Evolutionary conservation across 164 flowering plant species (phyloP).

Genomic region (Cinnamomum micranthum): DNA sequence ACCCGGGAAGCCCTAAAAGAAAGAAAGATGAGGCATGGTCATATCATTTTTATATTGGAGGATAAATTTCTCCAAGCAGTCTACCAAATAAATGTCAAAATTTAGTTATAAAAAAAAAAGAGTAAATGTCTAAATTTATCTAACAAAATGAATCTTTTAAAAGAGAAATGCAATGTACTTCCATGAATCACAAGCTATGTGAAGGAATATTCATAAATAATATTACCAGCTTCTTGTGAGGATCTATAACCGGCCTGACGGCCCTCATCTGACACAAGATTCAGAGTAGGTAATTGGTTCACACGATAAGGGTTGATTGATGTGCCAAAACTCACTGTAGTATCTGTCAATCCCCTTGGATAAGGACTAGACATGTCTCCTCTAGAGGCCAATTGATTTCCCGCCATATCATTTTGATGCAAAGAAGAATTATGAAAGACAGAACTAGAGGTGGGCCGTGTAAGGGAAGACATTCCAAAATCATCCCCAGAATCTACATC

Average conservation of each 20-base stretch:
- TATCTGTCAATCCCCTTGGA: constrained; percentile 5
- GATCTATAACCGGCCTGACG: constrained; percentile 1
- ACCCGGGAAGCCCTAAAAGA: background rate
- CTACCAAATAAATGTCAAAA: background rate
- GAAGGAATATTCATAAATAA: background rate
- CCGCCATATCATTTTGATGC: constrained; percentile 18
- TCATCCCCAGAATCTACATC: constrained; percentile 42
- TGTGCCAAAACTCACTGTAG: constrained; percentile 2
- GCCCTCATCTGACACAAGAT: constrained; percentile 1
- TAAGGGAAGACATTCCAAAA: constrained; percentile 25
- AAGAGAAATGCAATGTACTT: background rate
- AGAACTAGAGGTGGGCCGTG: constrained; percentile 20
- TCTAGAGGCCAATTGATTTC: constrained; percentile 6
- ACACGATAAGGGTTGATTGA: constrained; percentile 2
- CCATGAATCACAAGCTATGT: background rate
- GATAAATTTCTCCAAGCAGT: background rate
- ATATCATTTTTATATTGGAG: background rate
- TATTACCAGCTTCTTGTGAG: constrained; percentile 8
- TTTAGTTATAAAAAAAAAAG: too few relatives aligned
- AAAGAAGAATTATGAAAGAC: constrained; percentile 14
- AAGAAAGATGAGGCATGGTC: background rate
- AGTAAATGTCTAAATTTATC: background rate
- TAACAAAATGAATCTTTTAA: background rate
- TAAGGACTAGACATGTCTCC: background rate
- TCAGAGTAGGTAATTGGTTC: constrained; percentile 2